Percentiles rank a stretch among this genome's conserved stretches.
Conservation (phyloP, 1,284 basidiomycete species). For the Marasmius fiardii region DNA sequence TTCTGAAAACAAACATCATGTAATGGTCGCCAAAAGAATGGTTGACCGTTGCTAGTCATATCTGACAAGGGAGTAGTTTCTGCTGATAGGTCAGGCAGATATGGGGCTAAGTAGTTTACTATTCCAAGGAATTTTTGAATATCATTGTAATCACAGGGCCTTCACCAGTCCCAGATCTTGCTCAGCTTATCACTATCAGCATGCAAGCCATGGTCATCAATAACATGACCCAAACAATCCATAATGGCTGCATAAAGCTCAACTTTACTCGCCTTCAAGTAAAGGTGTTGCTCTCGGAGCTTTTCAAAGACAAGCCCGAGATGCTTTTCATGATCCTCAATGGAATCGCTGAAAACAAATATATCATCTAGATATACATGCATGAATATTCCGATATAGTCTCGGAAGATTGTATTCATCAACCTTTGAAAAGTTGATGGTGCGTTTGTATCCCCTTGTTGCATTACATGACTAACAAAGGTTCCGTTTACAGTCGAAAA, state of each 20-base stretch:
- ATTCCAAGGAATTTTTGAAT: conserved; percentile 38
- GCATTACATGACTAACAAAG: no score
- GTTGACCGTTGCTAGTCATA: conserved; percentile 13
- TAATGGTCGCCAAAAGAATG: conserved; percentile 12
- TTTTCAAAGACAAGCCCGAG: no score
- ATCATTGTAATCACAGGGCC: conserved; percentile 29
- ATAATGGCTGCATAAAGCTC: conserved; percentile 26
- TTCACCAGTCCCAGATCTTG: conserved; percentile 26
- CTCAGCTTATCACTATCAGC: conserved; percentile 24
- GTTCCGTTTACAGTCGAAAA: no score
- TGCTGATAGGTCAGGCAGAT: conserved; percentile 32
- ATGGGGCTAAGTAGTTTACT: conserved; percentile 35
- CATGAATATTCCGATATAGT: no score
- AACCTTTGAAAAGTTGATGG: no score
- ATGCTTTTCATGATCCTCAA: no score
- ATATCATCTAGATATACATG: no score
- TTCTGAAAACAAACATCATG: conserved; percentile 12
- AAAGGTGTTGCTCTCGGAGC: no score
- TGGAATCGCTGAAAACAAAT: no score
- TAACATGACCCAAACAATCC: conserved; percentile 29
- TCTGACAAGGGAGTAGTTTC: conserved; percentile 21
- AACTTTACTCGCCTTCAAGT: conserved; percentile 26
- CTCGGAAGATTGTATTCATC: no score
- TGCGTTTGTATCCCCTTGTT: no score
- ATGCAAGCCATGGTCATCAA: conserved; percentile 24